A percentile compares a stretch with the other conserved stretches of the same genome.
Evolutionary conservation across 2,329 filamentous ascomycete genomes (phyloP).

Genomic region (Aspergillus luchuensis): DNA sequence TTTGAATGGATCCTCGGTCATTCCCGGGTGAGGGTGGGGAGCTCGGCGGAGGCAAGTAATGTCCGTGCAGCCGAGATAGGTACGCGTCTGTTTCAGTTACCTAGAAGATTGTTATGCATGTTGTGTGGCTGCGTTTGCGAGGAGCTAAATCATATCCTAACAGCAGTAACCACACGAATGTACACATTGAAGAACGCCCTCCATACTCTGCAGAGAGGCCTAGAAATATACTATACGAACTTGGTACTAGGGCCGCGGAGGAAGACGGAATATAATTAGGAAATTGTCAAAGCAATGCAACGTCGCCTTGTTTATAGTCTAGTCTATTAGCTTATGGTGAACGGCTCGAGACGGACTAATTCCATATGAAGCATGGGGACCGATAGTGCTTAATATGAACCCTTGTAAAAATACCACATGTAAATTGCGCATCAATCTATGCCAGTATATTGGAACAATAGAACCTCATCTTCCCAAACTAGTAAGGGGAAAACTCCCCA

Average conservation of each 20-base stretch:
- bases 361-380: background rate
- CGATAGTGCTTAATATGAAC: background rate
- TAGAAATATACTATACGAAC: background rate
- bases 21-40: slow-evolving; percentile 2
- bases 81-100: slow-evolving; percentile 40
- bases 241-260: background rate
- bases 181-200: background rate
- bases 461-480: too few relatives aligned
- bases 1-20: slow-evolving; percentile 1
- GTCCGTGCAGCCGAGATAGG: slow-evolving; percentile 41
- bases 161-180: background rate
- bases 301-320: background rate
- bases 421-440: background rate
- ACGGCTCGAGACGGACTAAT: background rate
- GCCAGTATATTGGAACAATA: too few relatives aligned
- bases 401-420: background rate
- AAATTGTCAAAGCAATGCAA: background rate
- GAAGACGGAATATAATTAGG: background rate
- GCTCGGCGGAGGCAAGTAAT: slow-evolving; percentile 4
- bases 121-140: background rate
- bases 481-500: background rate
- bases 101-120: slow-evolving; percentile 1
- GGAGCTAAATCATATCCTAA: background rate
- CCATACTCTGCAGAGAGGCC: background rate
- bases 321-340: background rate